Evolutionary conservation across 345 rosid species (phyloP).

Genomic region (Citrus cavaleriei): DNA sequence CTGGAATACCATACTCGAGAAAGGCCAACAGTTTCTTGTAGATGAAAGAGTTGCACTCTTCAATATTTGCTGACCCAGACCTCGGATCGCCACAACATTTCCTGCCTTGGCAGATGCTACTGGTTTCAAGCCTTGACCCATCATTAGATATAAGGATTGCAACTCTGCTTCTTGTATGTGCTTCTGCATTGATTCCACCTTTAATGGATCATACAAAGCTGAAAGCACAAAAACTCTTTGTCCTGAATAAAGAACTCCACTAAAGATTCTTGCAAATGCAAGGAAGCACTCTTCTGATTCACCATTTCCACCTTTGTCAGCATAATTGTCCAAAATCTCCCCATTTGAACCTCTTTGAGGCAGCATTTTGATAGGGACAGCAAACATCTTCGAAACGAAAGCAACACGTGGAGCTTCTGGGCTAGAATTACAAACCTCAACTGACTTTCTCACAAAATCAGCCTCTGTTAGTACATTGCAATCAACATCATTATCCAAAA

Average conservation of each 20-base stretch:
- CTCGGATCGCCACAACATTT: conserved; percentile 81
- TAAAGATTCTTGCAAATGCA: conserved; percentile 93
- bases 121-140: conserved; percentile 89
- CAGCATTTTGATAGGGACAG: conserved; percentile 70
- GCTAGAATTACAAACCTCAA: conserved; percentile 70
- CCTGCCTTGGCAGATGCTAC: conserved; percentile 82
- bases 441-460: conserved; percentile 63
- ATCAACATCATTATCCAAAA: conserved; percentile 37
- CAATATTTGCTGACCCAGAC: conserved; percentile 89
- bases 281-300: conserved; percentile 92
- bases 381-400: conserved; percentile 96
- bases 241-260: conserved; percentile 66
- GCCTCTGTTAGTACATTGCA: conserved; percentile 58
- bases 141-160: conserved; percentile 87
- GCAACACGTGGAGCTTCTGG: conserved; percentile 68
- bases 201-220: conserved; percentile 77
- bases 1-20: conserved; percentile 91
- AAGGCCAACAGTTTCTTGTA: conserved; percentile 86
- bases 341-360: conserved; percentile 70
- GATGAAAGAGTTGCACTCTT: conserved; percentile 94
- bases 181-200: conserved; percentile 64
- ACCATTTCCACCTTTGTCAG: conserved; percentile 44
- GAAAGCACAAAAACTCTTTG: conserved; percentile 77
- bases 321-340: conserved; percentile 49
- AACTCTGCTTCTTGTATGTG: conserved; percentile 83